Evolutionary conservation across 208 protist genomes (phyloP), one percentile per base, ranked within the genome.

Genomic region (Trypanosoma mega): DNA sequence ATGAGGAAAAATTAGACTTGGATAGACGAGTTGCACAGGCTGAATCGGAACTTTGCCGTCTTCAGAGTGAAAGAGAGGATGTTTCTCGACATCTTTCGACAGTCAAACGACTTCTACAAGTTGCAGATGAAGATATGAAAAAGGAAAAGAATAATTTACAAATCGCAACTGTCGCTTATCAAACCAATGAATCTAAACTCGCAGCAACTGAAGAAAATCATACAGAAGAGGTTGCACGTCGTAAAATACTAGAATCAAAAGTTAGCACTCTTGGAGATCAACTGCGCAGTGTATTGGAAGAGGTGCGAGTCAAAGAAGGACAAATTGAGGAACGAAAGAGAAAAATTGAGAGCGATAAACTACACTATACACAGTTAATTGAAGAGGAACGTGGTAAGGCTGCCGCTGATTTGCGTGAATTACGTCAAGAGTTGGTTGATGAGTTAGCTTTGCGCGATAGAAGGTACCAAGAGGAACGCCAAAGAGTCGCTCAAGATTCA

Each of bases 341-440:
- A 47, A 90, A 90, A 66, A 84, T 84, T 51, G 76, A 92, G 31
- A 76, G 55, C 50, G 85, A 92, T 61, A 68, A 67, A 6, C 33
- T 72, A 18, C 74, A 89, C 57, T 92, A 85, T 62, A 69, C 56
- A 3, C 69, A 80, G 37, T 55, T 92, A 50, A 53, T 92, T 39
- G 79, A 89, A 48, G 78, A 88, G 33, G 85, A 92, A 52, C 44
- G 81, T 14, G 64, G 67, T 29, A 78, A 89, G 43, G 72, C 78
- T 9, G 21, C 76, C 16, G 58, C 50, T 23, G 85, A 92, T 55
- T 49, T 92, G 49, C 63, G 74, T 39, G 76, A 85, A 46, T 60
- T 92, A 61, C 70, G 84, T 33, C 70, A 85, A 37, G 81, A 88
- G 43, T 54, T 92, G 34, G 48, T 89, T 21, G 75, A 74, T 24